Evolutionary conservation across 345 rosid species (phyloP).

Genomic region (Lepidium sativum): DNA sequence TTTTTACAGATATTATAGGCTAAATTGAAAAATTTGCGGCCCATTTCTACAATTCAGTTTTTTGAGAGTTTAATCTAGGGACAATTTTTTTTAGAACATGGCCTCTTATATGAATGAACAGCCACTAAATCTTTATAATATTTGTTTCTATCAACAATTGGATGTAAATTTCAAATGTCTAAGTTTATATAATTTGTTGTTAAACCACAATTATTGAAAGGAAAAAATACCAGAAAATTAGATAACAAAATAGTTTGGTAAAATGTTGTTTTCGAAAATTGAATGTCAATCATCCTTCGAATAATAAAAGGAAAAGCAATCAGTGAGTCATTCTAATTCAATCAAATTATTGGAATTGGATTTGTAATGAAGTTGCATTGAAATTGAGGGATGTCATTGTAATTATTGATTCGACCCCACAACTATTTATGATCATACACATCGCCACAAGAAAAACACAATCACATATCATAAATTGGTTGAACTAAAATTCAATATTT

Average conservation of each 20-base stretch:
- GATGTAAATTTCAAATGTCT: too few relatives aligned
- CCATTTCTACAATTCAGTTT: too few relatives aligned
- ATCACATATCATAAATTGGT: neutral
- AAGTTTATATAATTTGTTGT: too few relatives aligned
- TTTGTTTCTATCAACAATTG: too few relatives aligned
- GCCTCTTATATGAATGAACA: too few relatives aligned
- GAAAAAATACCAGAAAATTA: too few relatives aligned
- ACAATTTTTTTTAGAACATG: too few relatives aligned
- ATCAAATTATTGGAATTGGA: neutral
- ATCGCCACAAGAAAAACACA: neutral
- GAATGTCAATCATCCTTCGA: neutral
- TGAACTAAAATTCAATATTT: neutral
- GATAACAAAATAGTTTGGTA: neutral
- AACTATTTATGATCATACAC: constrained; percentile 19
- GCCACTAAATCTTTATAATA: too few relatives aligned
- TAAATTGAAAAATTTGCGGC: too few relatives aligned
- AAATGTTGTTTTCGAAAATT: neutral
- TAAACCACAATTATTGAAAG: too few relatives aligned
- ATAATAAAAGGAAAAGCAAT: neutral
- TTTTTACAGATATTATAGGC: too few relatives aligned
- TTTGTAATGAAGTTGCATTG: neutral
- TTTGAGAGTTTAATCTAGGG: too few relatives aligned
- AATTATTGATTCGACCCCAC: neutral
- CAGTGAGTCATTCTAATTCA: constrained; percentile 8
- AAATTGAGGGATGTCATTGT: neutral